Evolutionary conservation across 495 filamentous ascomycete species (phyloP).

Genomic region (Aspergillus ostianus): DNA sequence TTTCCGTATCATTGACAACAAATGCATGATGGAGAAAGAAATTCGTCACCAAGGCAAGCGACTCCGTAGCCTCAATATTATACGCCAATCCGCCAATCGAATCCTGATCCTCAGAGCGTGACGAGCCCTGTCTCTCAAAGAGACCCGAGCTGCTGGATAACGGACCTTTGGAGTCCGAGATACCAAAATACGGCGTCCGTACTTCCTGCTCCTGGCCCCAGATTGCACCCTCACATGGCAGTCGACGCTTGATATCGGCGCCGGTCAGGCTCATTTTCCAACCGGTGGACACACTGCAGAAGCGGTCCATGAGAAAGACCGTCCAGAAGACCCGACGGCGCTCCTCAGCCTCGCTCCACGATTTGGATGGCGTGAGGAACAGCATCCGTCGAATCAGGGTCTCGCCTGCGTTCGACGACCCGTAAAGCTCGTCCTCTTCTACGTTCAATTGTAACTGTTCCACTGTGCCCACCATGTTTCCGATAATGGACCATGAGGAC

Average conservation of each 20-base stretch:
- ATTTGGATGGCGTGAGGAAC: conserved; percentile 25
- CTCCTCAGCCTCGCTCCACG: conserved; percentile 27
- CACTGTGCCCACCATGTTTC: conserved; percentile 25
- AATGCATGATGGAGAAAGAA: conserved; percentile 23
- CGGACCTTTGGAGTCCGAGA: conserved; percentile 12
- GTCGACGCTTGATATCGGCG: conserved; percentile 37
- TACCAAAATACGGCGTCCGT: conserved; percentile 24
- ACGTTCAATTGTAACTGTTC: conserved; percentile 26
- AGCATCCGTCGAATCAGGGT: conserved; percentile 33
- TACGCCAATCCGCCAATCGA: conserved; percentile 21
- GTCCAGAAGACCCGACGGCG: conserved; percentile 28
- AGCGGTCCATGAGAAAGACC: conserved; percentile 29
- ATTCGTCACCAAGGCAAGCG: conserved; percentile 16
- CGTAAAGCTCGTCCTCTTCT: conserved; percentile 18
- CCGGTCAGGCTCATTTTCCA: conserved; percentile 26
- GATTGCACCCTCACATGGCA: conserved; percentile 34
- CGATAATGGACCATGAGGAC: conserved; percentile 30
- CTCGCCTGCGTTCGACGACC: conserved; percentile 10
- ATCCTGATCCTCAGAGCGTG: conserved; percentile 8
- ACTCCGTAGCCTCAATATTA: conserved; percentile 22
- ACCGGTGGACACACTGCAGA: conserved; percentile 27
- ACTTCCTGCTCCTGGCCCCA: conserved; percentile 23
- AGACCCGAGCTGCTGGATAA: conserved; percentile 1
- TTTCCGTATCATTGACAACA: conserved; percentile 8
- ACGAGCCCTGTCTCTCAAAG: background rate